These are phyloP conservation scores for Petasospora rhodanensis DNA, from an alignment of 1,139 yeast species.

Conservation along the genomic window DNA sequence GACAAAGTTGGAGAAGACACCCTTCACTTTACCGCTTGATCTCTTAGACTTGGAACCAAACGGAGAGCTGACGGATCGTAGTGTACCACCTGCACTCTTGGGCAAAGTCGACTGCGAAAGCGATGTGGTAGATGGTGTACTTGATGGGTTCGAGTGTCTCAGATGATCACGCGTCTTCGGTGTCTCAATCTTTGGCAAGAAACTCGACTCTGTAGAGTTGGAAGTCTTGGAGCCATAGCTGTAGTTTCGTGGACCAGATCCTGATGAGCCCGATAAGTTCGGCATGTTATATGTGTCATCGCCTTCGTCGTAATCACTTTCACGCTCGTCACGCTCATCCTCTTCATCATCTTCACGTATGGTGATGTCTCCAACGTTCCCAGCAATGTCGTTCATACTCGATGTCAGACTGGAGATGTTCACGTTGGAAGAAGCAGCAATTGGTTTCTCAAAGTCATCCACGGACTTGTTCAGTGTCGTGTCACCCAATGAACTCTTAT, in stretches of 20 bases:
- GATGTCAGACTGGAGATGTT: slow-evolving; percentile 22
- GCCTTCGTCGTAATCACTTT: slow-evolving; percentile 3
- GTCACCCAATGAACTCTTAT: slow-evolving; percentile 6
- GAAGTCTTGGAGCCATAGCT: slow-evolving; percentile 7
- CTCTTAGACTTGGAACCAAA: slow-evolving; percentile 22
- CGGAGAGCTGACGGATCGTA: slow-evolving; percentile 23
- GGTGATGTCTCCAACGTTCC: slow-evolving; percentile 22
- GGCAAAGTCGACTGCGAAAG: slow-evolving; percentile 17
- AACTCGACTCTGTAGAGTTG: slow-evolving; percentile 11
- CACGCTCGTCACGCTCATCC: slow-evolving; percentile 1
- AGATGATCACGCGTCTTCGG: slow-evolving; percentile 12
- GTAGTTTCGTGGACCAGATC: slow-evolving; percentile 8
- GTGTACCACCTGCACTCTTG: slow-evolving; percentile 9
- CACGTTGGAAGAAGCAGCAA: slow-evolving; percentile 26
- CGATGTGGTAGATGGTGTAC: slow-evolving; percentile 15
- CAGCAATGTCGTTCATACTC: slow-evolving; percentile 17
- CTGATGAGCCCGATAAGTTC: slow-evolving; percentile 9
- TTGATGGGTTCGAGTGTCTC: slow-evolving; percentile 21
- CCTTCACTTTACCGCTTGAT: slow-evolving; percentile 38
- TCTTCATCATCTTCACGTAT: slow-evolving; percentile 19
- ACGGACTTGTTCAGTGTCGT: slow-evolving; percentile 5
- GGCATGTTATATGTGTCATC: slow-evolving; percentile 8
- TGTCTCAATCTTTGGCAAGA: slow-evolving; percentile 16
- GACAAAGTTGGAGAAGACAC: slow-evolving; percentile 46
- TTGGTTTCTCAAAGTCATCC: slow-evolving; percentile 22